phyloP scores from a whole-genome alignment of 208 protist species.

The Leptomonas seymouri region DNA sequence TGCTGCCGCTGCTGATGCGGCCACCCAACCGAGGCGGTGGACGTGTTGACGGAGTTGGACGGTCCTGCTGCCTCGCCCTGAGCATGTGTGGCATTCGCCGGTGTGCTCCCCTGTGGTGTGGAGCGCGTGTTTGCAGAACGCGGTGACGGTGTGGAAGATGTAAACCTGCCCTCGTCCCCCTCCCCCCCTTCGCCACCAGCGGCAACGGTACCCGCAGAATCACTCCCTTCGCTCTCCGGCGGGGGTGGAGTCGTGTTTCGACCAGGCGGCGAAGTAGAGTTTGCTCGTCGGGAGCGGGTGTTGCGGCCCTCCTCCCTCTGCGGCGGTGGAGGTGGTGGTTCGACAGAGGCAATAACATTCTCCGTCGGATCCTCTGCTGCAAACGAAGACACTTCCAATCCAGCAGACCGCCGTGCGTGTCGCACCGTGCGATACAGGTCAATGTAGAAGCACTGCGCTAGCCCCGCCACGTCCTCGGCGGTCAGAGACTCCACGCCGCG shows the following conservation, averaged over 20 bases:
- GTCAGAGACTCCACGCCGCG: constrained; percentile 70
- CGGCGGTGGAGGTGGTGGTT: constrained; percentile 7
- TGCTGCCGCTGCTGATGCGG: constrained; percentile 3
- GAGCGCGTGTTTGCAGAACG: background rate
- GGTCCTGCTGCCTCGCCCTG: background rate
- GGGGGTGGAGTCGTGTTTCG: background rate
- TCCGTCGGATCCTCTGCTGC: constrained; percentile 42
- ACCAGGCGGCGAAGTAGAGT: constrained; percentile 3
- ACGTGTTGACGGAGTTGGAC: background rate
- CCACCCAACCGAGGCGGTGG: background rate
- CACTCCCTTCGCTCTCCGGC: background rate
- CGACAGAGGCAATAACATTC: constrained; percentile 24
- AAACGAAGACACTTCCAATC: constrained; percentile 59
- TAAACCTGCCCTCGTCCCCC: background rate
- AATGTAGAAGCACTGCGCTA: constrained; percentile 81
- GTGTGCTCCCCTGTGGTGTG: background rate
- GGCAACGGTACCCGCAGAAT: background rate
- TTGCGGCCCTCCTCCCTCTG: constrained; percentile 17
- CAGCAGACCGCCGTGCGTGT: constrained; percentile 31
- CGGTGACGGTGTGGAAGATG: background rate
- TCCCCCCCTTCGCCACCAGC: background rate
- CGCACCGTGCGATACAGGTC: constrained; percentile 71
- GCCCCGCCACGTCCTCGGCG: constrained; percentile 63
- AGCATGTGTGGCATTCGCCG: background rate
- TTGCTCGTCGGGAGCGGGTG: background rate